These are phyloP conservation scores for Penicillium odoratum DNA, from an alignment of 495 filamentous ascomycete genomes.

Conservation along the genomic window DNA sequence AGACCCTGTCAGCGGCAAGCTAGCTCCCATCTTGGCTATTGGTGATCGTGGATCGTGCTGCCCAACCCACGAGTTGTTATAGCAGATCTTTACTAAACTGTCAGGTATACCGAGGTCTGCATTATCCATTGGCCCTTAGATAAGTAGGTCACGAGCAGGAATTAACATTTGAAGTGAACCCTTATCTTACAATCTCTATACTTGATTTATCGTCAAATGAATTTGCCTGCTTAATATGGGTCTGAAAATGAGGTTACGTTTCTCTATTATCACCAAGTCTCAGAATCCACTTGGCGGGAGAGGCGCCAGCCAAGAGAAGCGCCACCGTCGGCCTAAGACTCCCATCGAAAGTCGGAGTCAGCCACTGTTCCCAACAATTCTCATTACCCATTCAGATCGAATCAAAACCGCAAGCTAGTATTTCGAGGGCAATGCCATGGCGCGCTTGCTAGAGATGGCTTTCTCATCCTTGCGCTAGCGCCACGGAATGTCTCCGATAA, in stretches of 20 bases:
- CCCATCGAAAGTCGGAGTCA: background rate
- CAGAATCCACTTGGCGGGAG: constrained; percentile 20
- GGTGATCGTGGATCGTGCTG: constrained; percentile 15
- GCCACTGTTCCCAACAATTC: constrained; percentile 13
- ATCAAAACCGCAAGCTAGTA: constrained; percentile 4
- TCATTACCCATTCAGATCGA: constrained; percentile 11
- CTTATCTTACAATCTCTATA: background rate
- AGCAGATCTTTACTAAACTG: background rate
- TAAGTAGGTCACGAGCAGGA: no score
- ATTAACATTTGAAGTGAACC: background rate
- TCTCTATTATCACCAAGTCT: constrained; percentile 2
- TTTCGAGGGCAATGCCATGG: constrained; percentile 11
- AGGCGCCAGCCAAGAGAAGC: constrained; percentile 23
- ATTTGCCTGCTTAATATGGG: background rate
- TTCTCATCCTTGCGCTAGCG: background rate
- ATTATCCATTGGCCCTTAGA: constrained; percentile 5
- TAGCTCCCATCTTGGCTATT: constrained; percentile 15
- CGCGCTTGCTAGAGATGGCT: constrained; percentile 5
- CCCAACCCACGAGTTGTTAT: background rate
- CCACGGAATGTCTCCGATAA: constrained; percentile 3
- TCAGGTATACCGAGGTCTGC: constrained; percentile 1
- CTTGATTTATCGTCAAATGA: background rate
- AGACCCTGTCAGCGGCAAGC: constrained; percentile 12
- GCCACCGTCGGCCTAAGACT: constrained; percentile 12
- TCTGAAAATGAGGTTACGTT: background rate